Conservation (phyloP, 2,329 filamentous ascomycete genomes). For the Fusarium sp. region DNA sequence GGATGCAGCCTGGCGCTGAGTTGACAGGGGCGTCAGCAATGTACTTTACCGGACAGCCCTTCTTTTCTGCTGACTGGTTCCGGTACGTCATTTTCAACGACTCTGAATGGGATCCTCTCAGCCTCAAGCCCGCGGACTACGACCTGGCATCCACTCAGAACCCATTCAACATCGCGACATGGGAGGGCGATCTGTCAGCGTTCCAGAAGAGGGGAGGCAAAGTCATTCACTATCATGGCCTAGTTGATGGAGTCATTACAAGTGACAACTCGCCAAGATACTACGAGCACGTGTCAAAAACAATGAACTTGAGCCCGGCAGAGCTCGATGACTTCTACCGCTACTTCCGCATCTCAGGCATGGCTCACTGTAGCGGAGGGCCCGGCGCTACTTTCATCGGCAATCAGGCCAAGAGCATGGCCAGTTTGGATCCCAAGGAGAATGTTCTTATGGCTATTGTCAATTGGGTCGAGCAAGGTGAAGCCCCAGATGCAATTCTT, state of each 20-base stretch:
- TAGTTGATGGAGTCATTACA: constrained; percentile 56
- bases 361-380: constrained; percentile 55
- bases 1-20: neutral
- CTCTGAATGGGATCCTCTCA: constrained; percentile 11
- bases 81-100: constrained; percentile 25
- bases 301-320: constrained; percentile 42
- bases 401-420: constrained; percentile 29
- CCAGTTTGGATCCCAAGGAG: constrained; percentile 48
- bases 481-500: constrained; percentile 54
- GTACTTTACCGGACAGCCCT: constrained; percentile 41
- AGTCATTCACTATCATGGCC: constrained; percentile 59
- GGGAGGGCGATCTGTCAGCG: constrained; percentile 52
- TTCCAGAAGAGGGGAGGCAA: constrained; percentile 55
- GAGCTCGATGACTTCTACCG: constrained; percentile 62
- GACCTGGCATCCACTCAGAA: constrained; percentile 36
- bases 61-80: constrained; percentile 44
- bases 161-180: constrained; percentile 44
- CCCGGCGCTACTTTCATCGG: constrained; percentile 54
- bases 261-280: constrained; percentile 41
- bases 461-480: constrained; percentile 58
- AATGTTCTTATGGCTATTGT: constrained; percentile 62
- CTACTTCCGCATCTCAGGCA: constrained; percentile 64
- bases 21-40: neutral
- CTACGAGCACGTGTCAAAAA: constrained; percentile 34
- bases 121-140: constrained; percentile 51